These are phyloP conservation scores for Haplographium delicatum DNA, from an alignment of 495 filamentous ascomycete genomes.

Conservation along the genomic window DNA sequence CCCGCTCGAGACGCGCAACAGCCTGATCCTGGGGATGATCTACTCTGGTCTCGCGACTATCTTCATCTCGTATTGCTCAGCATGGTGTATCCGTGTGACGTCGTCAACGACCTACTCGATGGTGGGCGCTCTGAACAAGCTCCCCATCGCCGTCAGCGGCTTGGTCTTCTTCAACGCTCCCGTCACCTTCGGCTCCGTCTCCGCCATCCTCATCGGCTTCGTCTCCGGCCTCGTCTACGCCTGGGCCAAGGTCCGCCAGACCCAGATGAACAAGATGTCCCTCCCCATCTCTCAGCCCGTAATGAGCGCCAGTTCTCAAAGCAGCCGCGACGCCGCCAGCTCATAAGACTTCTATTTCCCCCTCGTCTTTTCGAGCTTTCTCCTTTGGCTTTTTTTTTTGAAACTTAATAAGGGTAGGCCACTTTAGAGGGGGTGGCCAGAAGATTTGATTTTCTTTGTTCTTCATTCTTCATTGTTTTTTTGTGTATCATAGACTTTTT, in stretches of 20 bases:
- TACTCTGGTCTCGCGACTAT: conserved; percentile 90
- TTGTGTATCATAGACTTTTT: no score
- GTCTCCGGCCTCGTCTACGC: conserved; percentile 88
- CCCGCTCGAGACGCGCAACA: conserved; percentile 67
- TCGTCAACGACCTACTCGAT: conserved; percentile 97
- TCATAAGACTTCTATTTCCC: conserved; percentile 1
- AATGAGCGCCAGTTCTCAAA: conserved; percentile 88
- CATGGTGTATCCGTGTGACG: conserved; percentile 96
- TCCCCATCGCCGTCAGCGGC: conserved; percentile 86
- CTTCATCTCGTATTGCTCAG: conserved; percentile 97
- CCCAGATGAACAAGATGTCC: conserved; percentile 52
- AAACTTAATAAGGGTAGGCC: no score
- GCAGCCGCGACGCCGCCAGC: conserved; percentile 67
- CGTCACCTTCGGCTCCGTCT: conserved; percentile 85
- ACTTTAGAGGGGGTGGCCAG: no score
- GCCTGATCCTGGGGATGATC: conserved; percentile 79
- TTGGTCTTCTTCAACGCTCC: conserved; percentile 93
- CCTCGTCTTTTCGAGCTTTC: not conserved
- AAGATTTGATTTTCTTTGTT: no score
- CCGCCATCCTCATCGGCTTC: conserved; percentile 85
- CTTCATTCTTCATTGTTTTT: not conserved
- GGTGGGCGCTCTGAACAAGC: conserved; percentile 97
- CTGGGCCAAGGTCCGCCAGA: conserved; percentile 86
- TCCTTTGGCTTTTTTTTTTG: no score
- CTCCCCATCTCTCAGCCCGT: conserved; percentile 63